phyloP scores from a whole-genome alignment of 148 eudicot species.

The Rhododendron henanense region DNA sequence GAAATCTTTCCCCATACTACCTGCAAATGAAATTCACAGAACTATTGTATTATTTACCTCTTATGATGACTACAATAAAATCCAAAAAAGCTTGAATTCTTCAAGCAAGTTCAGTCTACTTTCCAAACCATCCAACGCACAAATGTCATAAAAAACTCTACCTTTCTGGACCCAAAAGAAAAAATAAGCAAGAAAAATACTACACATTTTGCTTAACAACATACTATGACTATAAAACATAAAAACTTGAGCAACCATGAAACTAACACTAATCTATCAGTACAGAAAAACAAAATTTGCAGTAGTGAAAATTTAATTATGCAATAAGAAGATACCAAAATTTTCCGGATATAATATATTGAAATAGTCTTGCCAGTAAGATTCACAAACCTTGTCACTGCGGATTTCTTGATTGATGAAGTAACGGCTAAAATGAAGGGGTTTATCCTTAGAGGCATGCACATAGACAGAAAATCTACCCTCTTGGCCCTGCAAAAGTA shows the following conservation, averaged over 20 bases:
- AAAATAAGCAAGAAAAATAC: background rate
- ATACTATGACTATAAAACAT: background rate
- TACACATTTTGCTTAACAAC: background rate
- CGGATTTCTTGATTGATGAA: conserved; percentile 52
- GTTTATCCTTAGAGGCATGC: conserved; percentile 59
- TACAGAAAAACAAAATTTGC: background rate
- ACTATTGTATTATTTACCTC: background rate
- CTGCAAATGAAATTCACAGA: conserved; percentile 34
- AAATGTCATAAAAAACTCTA: background rate
- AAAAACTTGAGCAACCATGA: background rate
- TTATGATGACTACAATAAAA: background rate
- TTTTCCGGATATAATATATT: background rate
- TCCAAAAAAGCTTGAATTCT: background rate
- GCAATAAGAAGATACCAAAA: background rate
- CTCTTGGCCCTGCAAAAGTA: conserved; percentile 61
- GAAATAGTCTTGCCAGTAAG: background rate
- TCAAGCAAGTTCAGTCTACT: background rate
- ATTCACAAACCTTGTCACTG: conserved; percentile 55
- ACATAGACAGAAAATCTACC: conserved; percentile 62
- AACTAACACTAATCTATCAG: background rate
- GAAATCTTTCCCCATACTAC: conserved; percentile 95
- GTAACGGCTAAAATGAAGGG: conserved; percentile 51
- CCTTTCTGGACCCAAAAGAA: background rate
- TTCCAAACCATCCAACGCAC: background rate
- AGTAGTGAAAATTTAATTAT: background rate